These are phyloP conservation scores for Huntiella abstrusa DNA, from an alignment of 2,329 filamentous ascomycete species.

Conservation along the genomic window DNA sequence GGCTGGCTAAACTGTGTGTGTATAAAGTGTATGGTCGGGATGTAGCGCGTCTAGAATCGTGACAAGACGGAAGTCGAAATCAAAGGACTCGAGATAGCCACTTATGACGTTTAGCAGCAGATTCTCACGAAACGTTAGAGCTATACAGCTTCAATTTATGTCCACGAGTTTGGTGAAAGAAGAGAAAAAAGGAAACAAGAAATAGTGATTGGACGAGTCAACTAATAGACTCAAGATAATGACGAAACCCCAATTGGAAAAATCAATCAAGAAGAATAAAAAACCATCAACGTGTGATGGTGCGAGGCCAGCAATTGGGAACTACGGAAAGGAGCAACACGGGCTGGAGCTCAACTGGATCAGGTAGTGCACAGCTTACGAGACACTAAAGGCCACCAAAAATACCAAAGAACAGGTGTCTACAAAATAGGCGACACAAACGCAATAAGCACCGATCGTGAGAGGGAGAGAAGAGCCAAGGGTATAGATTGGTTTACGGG, in stretches of 20 bases:
- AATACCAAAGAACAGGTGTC: slow-evolving; percentile 12
- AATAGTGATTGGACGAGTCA: slow-evolving; percentile 12
- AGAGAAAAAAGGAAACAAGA: slow-evolving; percentile 9
- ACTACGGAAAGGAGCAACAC: slow-evolving; percentile 2
- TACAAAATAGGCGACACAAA: slow-evolving; percentile 7
- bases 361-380: slow-evolving; percentile 7
- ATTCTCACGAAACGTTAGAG: not conserved
- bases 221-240: slow-evolving; percentile 10
- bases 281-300: not conserved
- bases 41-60: not conserved
- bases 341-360: slow-evolving; percentile 8
- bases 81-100: not conserved
- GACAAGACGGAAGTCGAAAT: not conserved
- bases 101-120: not conserved
- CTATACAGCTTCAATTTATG: not conserved
- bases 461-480: too few relatives aligned
- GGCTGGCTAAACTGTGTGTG: slow-evolving; percentile 10
- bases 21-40: not conserved
- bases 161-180: slow-evolving; percentile 7
- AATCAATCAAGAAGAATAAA: not conserved
- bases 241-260: not conserved
- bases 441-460: too few relatives aligned
- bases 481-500: too few relatives aligned
- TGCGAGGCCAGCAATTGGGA: not conserved
- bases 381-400: slow-evolving; percentile 4